Evolutionary conservation across 257 asterid genomes (phyloP).

Genomic region (Linderniella brevidens): DNA sequence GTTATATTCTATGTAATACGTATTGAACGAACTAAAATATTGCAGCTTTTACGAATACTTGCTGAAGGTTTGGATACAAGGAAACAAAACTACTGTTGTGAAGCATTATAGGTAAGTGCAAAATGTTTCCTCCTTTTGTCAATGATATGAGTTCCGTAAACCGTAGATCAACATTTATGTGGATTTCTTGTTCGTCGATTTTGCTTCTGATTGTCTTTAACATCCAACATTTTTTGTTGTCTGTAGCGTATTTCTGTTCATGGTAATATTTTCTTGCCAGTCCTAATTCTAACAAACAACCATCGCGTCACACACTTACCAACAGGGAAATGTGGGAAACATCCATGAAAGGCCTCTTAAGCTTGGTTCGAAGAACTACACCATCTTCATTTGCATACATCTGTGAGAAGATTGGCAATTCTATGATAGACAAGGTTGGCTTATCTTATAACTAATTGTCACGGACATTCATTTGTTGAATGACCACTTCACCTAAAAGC

Average conservation of each 20-base stretch:
- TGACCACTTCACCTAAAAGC: no score
- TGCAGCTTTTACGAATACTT: constrained; percentile 94
- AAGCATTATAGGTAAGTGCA: constrained; percentile 68
- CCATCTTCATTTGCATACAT: constrained; percentile 82
- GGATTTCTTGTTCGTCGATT: background rate
- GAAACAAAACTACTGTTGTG: constrained; percentile 74
- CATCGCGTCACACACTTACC: constrained; percentile 7
- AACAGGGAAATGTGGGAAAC: constrained; percentile 98
- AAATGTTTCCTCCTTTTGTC: background rate
- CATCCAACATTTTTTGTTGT: background rate
- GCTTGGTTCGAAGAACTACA: constrained; percentile 86
- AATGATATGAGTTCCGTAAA: background rate
- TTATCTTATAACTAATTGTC: constrained; percentile 7
- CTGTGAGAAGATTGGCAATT: constrained; percentile 77
- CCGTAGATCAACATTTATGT: background rate
- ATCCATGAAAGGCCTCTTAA: constrained; percentile 86
- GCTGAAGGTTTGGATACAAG: constrained; percentile 98
- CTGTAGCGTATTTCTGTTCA: background rate
- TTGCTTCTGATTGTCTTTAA: no score
- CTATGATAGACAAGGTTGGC: constrained; percentile 71
- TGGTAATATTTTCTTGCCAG: constrained; percentile 4
- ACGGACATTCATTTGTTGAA: background rate
- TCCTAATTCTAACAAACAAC: constrained; percentile 8
- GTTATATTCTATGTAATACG: no score
- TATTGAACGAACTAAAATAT: no score